Evolutionary conservation across 2,329 filamentous ascomycete genomes (phyloP), one percentile per base, ranked within the genome.

Genomic region (Leptodontidium sp.): DNA sequence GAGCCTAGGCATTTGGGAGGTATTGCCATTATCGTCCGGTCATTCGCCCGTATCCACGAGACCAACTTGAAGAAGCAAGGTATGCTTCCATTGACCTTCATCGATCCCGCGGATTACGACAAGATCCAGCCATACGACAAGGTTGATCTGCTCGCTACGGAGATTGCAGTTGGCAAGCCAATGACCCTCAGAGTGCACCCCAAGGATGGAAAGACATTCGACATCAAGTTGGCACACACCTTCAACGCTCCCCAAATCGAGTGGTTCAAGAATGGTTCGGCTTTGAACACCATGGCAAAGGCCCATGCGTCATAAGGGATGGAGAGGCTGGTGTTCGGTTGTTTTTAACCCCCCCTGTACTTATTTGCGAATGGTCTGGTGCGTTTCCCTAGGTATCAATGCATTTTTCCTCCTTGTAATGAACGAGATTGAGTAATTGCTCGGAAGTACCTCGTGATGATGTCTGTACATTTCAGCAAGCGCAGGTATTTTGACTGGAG

Each of bases 31-130:
- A 97, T 99, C 81, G 94, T 92, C 80, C 91, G 93, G 80, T 93
- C 89, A 74, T 99, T 99, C 81, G 96, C 96, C 79, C 96, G 96
- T 92, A 99, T 99, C 80, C 96, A 99, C 88, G 96, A 99, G 88
- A 99, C 96, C 87, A 99, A 99, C 90, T 85, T 99, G 86, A 99
- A 99, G 93, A 99, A 99, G 91, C 96, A 99, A 90, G 96, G 96
- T 84, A 98, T 99, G 95, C 92, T 99, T 85, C 96, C 96, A 78
- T 88, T 99, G 74, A 98, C 94, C 78, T 99, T 99, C 85, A 84
- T 89, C 68, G 90, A 98, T 80, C 95, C 95, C 67, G 95, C 91
- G 81, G 96, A 99, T 83, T 99, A 99, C 83, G 96, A 99, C 82
- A 97, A 93, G 89, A 94, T 99, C 82, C 89, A 91, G 81, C 92